Evolutionary conservation across 441 rosid genomes (phyloP).

Genomic region (Croton setiger): DNA sequence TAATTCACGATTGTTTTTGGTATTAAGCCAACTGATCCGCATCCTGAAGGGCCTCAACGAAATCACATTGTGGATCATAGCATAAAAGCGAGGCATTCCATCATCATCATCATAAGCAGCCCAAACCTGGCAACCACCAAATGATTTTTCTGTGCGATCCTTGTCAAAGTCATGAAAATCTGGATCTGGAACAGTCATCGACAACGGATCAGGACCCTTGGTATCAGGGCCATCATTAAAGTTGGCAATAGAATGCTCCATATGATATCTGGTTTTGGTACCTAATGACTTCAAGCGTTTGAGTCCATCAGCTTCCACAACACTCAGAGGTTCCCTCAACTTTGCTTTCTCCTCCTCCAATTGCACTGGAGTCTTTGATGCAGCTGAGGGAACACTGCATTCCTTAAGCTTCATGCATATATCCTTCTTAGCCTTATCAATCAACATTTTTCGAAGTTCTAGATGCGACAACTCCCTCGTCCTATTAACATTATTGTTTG

Average conservation of each 20-base stretch:
- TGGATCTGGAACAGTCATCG: constrained; percentile 76
- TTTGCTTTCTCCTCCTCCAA: constrained; percentile 27
- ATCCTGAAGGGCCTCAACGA: constrained; percentile 67
- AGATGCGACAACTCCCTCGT: constrained; percentile 42
- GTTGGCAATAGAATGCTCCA: constrained; percentile 17
- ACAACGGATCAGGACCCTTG: constrained; percentile 20
- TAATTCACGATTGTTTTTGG: constrained; percentile 65
- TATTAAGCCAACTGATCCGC: constrained; percentile 89
- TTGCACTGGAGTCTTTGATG: constrained; percentile 17
- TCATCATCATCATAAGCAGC: constrained; percentile 90
- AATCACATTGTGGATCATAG: constrained; percentile 68
- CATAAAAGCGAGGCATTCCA: constrained; percentile 92
- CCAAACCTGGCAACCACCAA: constrained; percentile 76
- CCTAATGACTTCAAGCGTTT: constrained; percentile 16
- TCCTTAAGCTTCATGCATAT: constrained; percentile 40
- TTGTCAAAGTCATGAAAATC: constrained; percentile 86
- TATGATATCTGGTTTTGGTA: constrained; percentile 18
- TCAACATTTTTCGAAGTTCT: constrained; percentile 50
- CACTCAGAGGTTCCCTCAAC: constrained; percentile 24
- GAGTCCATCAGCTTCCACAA: constrained; percentile 15
- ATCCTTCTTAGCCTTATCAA: constrained; percentile 42
- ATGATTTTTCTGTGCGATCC: constrained; percentile 69
- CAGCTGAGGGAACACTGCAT: constrained; percentile 25
- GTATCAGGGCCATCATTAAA: constrained; percentile 18
- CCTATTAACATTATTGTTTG: constrained; percentile 27